Percentiles rank a stretch among this genome's conserved stretches.
phyloP scores from a whole-genome alignment of 352 stramenopile genomes.

The Phytophthora hybrid region DNA sequence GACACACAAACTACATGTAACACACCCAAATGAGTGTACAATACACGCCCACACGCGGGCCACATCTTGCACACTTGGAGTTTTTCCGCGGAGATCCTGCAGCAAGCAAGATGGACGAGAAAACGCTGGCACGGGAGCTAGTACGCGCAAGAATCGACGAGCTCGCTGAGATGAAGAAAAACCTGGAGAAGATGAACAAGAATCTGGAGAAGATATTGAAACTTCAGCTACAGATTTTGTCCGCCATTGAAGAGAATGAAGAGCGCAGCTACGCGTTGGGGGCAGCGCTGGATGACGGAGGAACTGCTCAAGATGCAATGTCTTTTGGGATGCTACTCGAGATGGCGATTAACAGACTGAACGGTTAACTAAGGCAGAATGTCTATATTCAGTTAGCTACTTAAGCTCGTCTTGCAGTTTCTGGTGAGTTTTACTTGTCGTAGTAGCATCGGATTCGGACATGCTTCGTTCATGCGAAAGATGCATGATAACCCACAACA shows the following conservation, averaged over 20 bases:
- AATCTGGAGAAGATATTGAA: too few relatives aligned
- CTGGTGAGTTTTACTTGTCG: not conserved
- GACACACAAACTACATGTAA: not conserved
- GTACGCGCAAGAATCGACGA: not conserved
- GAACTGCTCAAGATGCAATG: not conserved
- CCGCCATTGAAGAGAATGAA: not conserved
- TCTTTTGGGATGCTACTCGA: not conserved
- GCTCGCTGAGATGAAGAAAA: not conserved
- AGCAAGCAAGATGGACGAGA: not conserved
- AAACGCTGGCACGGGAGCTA: not conserved
- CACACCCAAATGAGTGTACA: too few relatives aligned
- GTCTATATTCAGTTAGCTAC: not conserved
- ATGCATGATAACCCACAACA: not conserved
- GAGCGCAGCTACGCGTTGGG: not conserved
- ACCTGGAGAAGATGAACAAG: too few relatives aligned
- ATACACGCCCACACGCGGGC: too few relatives aligned
- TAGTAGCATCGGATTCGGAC: not conserved
- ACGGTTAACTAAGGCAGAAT: not conserved
- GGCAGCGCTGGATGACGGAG: not conserved
- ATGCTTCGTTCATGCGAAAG: not conserved
- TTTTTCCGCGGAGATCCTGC: not conserved
- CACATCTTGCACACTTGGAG: not conserved
- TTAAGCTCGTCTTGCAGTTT: not conserved
- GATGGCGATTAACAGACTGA: not conserved
- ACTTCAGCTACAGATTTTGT: not conserved